phyloP scores from a whole-genome alignment of 108 stramenopile species.

The Hondaea fermentalgiana region DNA sequence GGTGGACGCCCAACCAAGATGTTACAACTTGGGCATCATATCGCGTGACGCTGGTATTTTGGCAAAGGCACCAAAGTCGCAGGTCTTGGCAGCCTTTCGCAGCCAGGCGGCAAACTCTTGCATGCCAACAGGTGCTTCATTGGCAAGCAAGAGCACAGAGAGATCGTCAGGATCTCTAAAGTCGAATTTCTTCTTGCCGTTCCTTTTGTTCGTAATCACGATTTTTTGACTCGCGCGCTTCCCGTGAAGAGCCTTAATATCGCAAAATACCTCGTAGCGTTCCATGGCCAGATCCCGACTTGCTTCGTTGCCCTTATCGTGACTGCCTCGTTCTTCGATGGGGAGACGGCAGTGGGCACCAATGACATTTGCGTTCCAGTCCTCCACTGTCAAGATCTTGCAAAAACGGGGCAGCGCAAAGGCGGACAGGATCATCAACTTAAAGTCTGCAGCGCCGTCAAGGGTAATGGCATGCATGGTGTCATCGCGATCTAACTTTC shows the following conservation, averaged over 20 bases:
- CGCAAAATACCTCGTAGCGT: background rate
- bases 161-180: no score
- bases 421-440: background rate
- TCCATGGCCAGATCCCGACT: background rate
- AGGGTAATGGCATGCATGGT: background rate
- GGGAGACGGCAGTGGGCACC: background rate
- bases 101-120: background rate
- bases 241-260: background rate
- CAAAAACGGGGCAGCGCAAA: background rate
- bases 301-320: background rate
- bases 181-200: no score
- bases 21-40: no score
- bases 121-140: background rate
- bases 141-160: background rate
- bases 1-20: no score
- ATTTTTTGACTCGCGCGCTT: background rate
- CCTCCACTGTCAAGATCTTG: background rate
- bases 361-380: background rate
- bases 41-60: background rate
- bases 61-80: background rate
- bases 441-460: background rate
- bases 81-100: background rate
- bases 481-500: background rate
- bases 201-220: no score
- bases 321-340: background rate